A percentile compares a stretch with the other conserved stretches of the same genome.
These are phyloP conservation scores for Achlya hypogyna DNA, from an alignment of 352 stramenopile genomes.

Conservation along the genomic window DNA sequence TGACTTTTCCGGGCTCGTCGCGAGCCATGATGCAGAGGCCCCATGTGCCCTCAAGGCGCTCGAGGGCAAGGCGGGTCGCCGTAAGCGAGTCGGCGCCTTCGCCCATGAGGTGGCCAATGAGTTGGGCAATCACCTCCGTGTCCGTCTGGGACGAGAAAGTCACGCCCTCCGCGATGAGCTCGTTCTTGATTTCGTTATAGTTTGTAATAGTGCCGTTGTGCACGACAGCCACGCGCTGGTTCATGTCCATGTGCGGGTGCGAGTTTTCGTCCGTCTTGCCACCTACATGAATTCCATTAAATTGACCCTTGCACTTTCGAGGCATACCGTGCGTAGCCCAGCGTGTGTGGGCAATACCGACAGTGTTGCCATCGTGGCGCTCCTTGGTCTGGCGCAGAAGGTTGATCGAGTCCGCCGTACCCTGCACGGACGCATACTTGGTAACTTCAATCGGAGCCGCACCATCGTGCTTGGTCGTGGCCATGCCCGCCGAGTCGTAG, in stretches of 20 bases:
- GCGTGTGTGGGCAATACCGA: slow-evolving; percentile 98
- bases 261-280: slow-evolving; percentile 97
- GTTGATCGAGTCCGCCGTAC: slow-evolving; percentile 90
- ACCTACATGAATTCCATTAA: background rate
- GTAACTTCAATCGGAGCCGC: slow-evolving; percentile 78
- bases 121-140: slow-evolving; percentile 96
- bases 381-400: slow-evolving; percentile 72
- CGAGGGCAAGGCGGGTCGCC: slow-evolving; percentile 85
- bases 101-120: slow-evolving; percentile 91
- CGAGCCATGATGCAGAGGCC: slow-evolving; percentile 90
- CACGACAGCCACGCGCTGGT: slow-evolving; percentile 91
- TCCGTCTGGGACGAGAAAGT: slow-evolving; percentile 95
- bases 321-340: slow-evolving; percentile 95
- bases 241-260: slow-evolving; percentile 94
- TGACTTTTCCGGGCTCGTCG: slow-evolving; percentile 91
- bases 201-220: slow-evolving; percentile 99
- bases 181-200: slow-evolving; percentile 87
- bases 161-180: slow-evolving; percentile 80
- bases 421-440: slow-evolving; percentile 89
- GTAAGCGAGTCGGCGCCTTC: slow-evolving; percentile 71
- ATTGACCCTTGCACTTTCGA: background rate
- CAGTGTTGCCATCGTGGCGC: slow-evolving; percentile 75
- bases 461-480: slow-evolving; percentile 66
- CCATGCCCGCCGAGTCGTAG: slow-evolving; percentile 97
- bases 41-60: slow-evolving; percentile 93